Conservation (phyloP, 2,329 filamentous ascomycete genomes). For the Emergomyces pasteurianus region DNA sequence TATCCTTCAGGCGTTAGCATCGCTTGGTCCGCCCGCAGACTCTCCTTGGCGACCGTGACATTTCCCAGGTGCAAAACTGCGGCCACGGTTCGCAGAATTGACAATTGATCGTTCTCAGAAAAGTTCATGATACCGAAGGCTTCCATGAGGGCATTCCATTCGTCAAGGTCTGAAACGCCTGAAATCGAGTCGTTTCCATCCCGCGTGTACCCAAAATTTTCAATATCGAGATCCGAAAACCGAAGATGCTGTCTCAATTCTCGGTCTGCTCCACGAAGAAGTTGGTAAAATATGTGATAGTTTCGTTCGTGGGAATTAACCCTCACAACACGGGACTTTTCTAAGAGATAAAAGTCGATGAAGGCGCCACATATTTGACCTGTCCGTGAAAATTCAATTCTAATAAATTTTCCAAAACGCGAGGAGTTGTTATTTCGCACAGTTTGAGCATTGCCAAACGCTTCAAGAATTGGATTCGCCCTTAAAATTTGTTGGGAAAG, state of each 20-base stretch:
- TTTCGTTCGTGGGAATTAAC: constrained; percentile 82
- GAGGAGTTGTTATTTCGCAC: constrained; percentile 98
- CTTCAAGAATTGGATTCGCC: constrained; percentile 93
- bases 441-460: constrained; percentile 96
- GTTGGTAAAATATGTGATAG: constrained; percentile 95
- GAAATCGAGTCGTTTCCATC: constrained; percentile 84
- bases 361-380: constrained; percentile 91
- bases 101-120: constrained; percentile 65
- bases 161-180: constrained; percentile 78
- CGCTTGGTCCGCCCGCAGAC: constrained; percentile 80
- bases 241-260: constrained; percentile 65
- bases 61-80: constrained; percentile 91
- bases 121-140: constrained; percentile 94
- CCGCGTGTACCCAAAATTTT: constrained; percentile 84
- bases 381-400: constrained; percentile 80
- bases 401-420: constrained; percentile 95
- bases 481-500: constrained; percentile 92
- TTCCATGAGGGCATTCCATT: constrained; percentile 84
- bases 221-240: constrained; percentile 60
- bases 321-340: constrained; percentile 93
- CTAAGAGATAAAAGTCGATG: constrained; percentile 96
- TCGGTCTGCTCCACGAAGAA: constrained; percentile 69
- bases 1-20: constrained; percentile 64
- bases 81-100: constrained; percentile 77
- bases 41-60: constrained; percentile 79